Conservation (phyloP, 164 flowering plant species). For the Stephania yunnanensis region DNA sequence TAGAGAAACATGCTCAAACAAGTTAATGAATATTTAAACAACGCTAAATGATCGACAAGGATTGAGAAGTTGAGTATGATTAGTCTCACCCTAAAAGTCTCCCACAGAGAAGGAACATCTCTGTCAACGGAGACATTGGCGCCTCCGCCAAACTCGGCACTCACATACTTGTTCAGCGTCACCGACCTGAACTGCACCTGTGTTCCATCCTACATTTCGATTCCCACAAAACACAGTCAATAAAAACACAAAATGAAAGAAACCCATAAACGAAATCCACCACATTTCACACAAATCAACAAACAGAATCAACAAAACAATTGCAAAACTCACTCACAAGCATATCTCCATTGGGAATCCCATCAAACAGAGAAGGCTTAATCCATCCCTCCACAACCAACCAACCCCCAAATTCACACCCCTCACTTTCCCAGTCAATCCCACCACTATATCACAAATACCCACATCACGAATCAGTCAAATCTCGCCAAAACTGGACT, state of each 20-base stretch:
- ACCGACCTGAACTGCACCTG: constrained; percentile 65
- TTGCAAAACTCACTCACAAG: constrained; percentile 45
- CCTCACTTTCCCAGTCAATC: constrained; percentile 56
- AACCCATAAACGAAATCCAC: not conserved
- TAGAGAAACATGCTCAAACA: not conserved
- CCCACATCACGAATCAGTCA: too few relatives aligned
- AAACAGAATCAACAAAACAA: not conserved
- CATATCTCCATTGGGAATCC: constrained; percentile 80
- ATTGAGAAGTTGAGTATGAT: not conserved
- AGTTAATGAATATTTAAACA: not conserved
- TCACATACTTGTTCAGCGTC: constrained; percentile 51
- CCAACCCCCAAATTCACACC: constrained; percentile 96
- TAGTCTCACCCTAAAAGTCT: constrained; percentile 69
- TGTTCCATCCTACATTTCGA: constrained; percentile 71
- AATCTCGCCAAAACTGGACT: too few relatives aligned
- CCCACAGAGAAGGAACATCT: constrained; percentile 70
- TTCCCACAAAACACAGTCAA: constrained; percentile 6
- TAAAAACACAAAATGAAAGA: not conserved
- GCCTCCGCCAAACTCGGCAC: constrained; percentile 77
- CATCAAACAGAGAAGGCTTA: constrained; percentile 83
- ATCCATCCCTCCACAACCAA: constrained; percentile 91
- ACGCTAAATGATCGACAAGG: not conserved
- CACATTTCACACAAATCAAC: not conserved
- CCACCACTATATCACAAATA: constrained; percentile 36
- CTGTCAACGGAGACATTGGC: constrained; percentile 43